Evolutionary conservation across 768 basidiomycete species (phyloP).

Genomic region (Tricholoma terreum): DNA sequence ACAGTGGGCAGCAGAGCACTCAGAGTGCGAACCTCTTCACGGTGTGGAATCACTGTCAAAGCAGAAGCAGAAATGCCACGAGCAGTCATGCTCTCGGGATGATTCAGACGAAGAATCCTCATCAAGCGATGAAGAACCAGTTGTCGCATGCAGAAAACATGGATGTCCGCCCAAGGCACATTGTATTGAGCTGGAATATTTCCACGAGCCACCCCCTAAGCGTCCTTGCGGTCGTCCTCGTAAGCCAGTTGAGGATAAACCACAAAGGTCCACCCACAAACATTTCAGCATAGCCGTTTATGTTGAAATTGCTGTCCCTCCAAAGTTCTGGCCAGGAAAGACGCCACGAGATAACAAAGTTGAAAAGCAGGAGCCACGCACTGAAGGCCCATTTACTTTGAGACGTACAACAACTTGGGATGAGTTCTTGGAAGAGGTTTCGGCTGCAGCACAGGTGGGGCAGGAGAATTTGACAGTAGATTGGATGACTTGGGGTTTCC

Average conservation of each 20-base stretch:
- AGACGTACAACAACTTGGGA: background rate
- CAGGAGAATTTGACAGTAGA: background rate
- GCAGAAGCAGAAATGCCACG: background rate
- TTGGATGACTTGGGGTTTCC: background rate
- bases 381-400: background rate
- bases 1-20: background rate
- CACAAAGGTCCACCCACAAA: too few relatives aligned
- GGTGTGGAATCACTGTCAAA: background rate
- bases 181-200: background rate
- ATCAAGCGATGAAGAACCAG: background rate
- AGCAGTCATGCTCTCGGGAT: background rate
- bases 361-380: background rate
- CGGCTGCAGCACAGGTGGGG: background rate
- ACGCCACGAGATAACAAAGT: too few relatives aligned
- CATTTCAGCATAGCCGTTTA: background rate
- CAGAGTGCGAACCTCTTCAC: background rate
- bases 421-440: background rate
- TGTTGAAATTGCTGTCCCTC: background rate
- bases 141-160: background rate
- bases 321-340: too few relatives aligned
- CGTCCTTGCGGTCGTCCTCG: background rate
- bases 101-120: background rate
- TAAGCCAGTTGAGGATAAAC: too few relatives aligned
- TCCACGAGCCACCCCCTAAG: background rate
- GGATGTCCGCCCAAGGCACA: background rate